These are phyloP conservation scores for Penicillium egyptiacum DNA, from an alignment of 495 filamentous ascomycete genomes.

Conservation along the genomic window DNA sequence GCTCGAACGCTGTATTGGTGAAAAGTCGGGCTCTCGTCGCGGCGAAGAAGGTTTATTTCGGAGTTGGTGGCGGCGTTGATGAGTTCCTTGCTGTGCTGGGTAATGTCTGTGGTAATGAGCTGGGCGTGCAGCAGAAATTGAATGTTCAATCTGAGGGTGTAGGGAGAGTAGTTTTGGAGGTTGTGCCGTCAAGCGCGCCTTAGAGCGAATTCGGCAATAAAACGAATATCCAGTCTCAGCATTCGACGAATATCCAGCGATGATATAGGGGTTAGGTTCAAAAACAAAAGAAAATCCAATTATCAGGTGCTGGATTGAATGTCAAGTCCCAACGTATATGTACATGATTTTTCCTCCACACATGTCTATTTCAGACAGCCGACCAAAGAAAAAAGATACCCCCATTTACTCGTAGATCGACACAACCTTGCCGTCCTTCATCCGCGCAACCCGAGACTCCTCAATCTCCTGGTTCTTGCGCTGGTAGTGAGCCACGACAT, in stretches of 20 bases:
- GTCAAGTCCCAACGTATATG: constrained; percentile 41
- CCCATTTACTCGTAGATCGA: constrained; percentile 44
- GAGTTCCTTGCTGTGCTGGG: constrained; percentile 72
- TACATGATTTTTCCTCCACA: constrained; percentile 38
- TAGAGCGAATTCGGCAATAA: neutral
- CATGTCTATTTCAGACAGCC: constrained; percentile 31
- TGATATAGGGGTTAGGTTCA: constrained; percentile 2
- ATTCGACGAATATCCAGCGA: neutral
- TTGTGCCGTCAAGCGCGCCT: constrained; percentile 21
- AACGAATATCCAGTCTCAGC: neutral
- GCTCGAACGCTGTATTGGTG: constrained; percentile 42
- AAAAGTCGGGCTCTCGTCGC: constrained; percentile 70
- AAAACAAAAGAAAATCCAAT: constrained; percentile 34
- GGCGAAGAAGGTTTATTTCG: constrained; percentile 94
- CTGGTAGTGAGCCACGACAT: constrained; percentile 63
- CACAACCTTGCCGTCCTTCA: constrained; percentile 46
- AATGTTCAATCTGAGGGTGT: constrained; percentile 56
- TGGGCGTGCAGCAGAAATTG: constrained; percentile 61
- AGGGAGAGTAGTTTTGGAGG: constrained; percentile 48
- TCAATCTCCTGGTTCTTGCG: constrained; percentile 56
- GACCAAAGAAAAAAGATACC: constrained; percentile 22
- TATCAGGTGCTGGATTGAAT: constrained; percentile 30
- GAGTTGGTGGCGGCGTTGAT: constrained; percentile 89
- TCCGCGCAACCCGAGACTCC: constrained; percentile 43
- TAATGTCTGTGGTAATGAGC: constrained; percentile 53